Evolutionary conservation across 2,329 filamentous ascomycete genomes (phyloP), one percentile per base, ranked within the genome.

Genomic region (Aspergillus spinulosporus): DNA sequence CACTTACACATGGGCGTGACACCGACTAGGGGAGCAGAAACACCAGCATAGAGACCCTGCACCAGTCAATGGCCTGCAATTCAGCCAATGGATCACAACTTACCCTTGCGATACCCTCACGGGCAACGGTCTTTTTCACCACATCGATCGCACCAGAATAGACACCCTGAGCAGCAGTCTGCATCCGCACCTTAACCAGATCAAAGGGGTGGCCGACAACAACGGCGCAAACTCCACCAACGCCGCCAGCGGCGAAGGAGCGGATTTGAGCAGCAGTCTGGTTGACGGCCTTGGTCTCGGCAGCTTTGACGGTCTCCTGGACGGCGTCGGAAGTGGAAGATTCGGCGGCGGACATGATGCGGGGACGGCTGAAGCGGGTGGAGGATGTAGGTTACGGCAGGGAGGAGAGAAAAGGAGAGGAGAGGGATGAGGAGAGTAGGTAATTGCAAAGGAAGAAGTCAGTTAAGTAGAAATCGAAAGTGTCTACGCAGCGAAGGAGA

Each of bases 1-100:
- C 53, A 85, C 92, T 77, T 84, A 97, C 92, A 99, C 94, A 99
- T 99, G 54, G 94, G 94, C 59, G 94, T 99, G 12, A 99, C 94
- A 52, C 94, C 94, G 7, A 97, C 89, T 60, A 99, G 79, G 44
- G 94, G 94, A 67, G 94, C 94, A 65, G 89, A 94, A 45, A 99
- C 93, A 74, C 94, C 94, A n/a, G 94, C 94, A 75, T 99, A 99
- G 60, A 99, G 75, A 6, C 94, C 94, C 74, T 89, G 68, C 5
- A 15, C 14, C 5, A 36, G 49, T 66, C 51, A 63, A 59, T 50
- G 29, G 21, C 31, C 32, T 21, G 5, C 21, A n/a, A 3, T 11
- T 37, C 5, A n/a, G 6, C 1, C 9, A 11, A 8, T 11, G n/a
- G 4, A 3, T 3, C 21, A n/a, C 21, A 47, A 69, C 74, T 42